These are phyloP conservation scores for Aureobasidium sp. DNA, from an alignment of 2,329 filamentous ascomycete genomes.

Conservation along the genomic window DNA sequence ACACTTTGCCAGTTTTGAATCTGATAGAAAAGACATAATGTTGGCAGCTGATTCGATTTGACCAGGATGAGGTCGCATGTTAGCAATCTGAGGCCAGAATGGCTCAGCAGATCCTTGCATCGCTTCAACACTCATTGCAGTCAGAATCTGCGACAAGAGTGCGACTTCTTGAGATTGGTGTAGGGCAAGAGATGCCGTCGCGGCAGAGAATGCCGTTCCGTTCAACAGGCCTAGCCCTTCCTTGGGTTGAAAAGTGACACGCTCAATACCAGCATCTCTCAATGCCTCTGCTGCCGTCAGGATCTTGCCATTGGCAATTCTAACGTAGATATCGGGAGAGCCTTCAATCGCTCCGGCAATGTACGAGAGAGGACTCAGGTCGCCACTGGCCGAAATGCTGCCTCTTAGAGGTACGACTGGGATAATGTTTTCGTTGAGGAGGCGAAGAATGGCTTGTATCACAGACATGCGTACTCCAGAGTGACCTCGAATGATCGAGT, in stretches of 20 bases:
- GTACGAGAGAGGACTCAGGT: conserved; percentile 49
- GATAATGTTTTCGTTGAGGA: conserved; percentile 29
- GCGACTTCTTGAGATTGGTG: conserved; percentile 46
- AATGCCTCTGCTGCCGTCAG: conserved; percentile 26
- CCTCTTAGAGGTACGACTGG: conserved; percentile 48
- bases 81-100: conserved; percentile 50
- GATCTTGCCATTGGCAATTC: conserved; percentile 22
- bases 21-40: conserved; percentile 42
- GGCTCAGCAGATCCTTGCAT: conserved; percentile 48
- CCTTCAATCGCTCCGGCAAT: conserved; percentile 41
- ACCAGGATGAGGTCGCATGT: conserved; percentile 50
- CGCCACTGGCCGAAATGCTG: conserved; percentile 50
- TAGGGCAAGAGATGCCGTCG: conserved; percentile 38
- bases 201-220: conserved; percentile 39
- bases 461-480: conserved; percentile 43
- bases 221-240: conserved; percentile 45
- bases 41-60: conserved; percentile 50
- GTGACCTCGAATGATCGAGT: conserved; percentile 48
- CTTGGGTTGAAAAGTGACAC: conserved; percentile 37
- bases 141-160: conserved; percentile 48
- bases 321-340: conserved; percentile 34
- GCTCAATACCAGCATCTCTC: conserved; percentile 19
- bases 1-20: conserved; percentile 36
- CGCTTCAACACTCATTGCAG: conserved; percentile 53
- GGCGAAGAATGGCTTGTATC: conserved; percentile 36